phyloP scores from a whole-genome alignment of 2,329 filamentous ascomycete genomes.

The Alternaria conjuncta region DNA sequence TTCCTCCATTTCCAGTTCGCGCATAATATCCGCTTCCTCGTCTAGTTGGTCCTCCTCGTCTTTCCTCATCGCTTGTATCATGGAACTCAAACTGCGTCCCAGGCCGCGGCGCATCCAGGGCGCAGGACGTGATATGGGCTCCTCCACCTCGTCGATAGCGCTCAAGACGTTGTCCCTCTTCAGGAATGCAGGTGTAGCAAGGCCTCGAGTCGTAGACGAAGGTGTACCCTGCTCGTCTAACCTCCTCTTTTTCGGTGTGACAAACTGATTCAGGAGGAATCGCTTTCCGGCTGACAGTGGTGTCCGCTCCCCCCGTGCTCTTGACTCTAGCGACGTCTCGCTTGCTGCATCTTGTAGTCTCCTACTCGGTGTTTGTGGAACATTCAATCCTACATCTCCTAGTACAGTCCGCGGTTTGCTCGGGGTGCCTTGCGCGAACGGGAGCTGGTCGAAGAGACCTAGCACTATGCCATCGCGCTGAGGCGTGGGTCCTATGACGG shows the following conservation, averaged over 20 bases:
- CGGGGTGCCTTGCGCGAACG: conserved; percentile 53
- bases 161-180: conserved; percentile 60
- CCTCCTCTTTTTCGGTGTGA: conserved; percentile 63
- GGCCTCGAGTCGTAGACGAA: conserved; percentile 47
- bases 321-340: conserved; percentile 37
- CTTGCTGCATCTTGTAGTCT: conserved; percentile 27
- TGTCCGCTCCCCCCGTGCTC: conserved; percentile 50
- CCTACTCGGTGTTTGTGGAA: conserved; percentile 51
- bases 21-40: conserved; percentile 75
- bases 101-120: conserved; percentile 56
- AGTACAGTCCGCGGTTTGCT: conserved; percentile 43
- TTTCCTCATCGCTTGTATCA: conserved; percentile 73
- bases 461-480: conserved; percentile 79
- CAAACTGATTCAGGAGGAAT: conserved; percentile 67
- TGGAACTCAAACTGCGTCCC: conserved; percentile 74
- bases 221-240: conserved; percentile 48
- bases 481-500: conserved; percentile 74
- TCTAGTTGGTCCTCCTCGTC: conserved; percentile 62
- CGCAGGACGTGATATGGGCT: conserved; percentile 41
- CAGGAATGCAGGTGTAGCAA: conserved; percentile 76
- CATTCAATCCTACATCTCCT: conserved; percentile 38
- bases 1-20: conserved; percentile 68
- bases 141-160: conserved; percentile 62
- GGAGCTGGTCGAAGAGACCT: conserved; percentile 76
- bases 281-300: conserved; percentile 65